Percentiles rank a stretch among this genome's conserved stretches.
phyloP scores from a whole-genome alignment of 495 filamentous ascomycete species.

The Aspergillus indologenus region DNA sequence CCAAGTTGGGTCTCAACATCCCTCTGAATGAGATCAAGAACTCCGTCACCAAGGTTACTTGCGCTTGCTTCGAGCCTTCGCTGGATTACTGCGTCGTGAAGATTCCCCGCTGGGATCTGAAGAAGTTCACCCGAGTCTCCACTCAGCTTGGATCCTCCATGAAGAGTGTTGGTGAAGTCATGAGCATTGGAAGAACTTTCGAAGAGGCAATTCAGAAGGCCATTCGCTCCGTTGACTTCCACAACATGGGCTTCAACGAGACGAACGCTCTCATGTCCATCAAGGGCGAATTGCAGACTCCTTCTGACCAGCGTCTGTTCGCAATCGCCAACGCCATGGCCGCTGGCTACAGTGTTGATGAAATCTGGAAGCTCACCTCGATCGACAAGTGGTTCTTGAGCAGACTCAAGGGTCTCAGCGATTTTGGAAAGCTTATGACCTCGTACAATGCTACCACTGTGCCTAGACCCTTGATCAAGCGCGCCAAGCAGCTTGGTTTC shows the following conservation, averaged over 20 bases:
- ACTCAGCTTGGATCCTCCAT: slow-evolving; percentile 94
- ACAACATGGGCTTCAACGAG: slow-evolving; percentile 93
- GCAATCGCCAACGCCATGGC: slow-evolving; percentile 98
- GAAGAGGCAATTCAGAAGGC: slow-evolving; percentile 99
- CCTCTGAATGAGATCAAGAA: slow-evolving; percentile 96
- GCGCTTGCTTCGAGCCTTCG: slow-evolving; percentile 98
- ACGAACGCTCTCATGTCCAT: slow-evolving; percentile 93
- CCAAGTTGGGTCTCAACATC: slow-evolving; percentile 91
- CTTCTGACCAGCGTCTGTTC: slow-evolving; percentile 95
- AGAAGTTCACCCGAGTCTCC: slow-evolving; percentile 96
- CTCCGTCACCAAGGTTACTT: slow-evolving; percentile 92
- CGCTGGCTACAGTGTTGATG: slow-evolving; percentile 85
- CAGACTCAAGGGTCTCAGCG: slow-evolving; percentile 82
- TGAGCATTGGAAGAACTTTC: slow-evolving; percentile 95
- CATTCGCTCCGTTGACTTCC: slow-evolving; percentile 89
- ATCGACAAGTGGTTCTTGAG: slow-evolving; percentile 86
- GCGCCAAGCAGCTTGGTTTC: slow-evolving; percentile 92
- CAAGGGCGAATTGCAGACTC: slow-evolving; percentile 91
- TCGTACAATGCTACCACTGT: slow-evolving; percentile 68
- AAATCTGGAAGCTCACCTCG: slow-evolving; percentile 96
- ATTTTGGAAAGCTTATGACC: slow-evolving; percentile 78
- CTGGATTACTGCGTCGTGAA: slow-evolving; percentile 98
- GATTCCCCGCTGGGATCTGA: slow-evolving; percentile 97
- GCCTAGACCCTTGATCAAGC: slow-evolving; percentile 60
- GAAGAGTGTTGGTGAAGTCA: slow-evolving; percentile 99